Percentiles rank a stretch among this genome's conserved stretches.
These are phyloP conservation scores for Paecilomyces variotii DNA, from an alignment of 2,329 filamentous ascomycete species.

Conservation along the genomic window DNA sequence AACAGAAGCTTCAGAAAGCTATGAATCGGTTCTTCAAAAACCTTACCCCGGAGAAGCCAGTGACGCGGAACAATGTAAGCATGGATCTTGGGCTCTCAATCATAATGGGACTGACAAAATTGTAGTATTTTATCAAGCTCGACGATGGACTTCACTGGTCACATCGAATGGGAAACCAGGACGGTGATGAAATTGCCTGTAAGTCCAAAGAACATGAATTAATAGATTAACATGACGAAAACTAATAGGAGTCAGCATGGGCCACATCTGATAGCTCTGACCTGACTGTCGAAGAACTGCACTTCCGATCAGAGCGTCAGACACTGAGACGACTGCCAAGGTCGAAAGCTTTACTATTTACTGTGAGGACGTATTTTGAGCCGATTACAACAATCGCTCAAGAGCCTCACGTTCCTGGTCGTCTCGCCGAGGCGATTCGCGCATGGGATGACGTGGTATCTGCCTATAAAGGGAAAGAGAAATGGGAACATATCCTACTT, in stretches of 20 bases:
- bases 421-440: slow-evolving; percentile 4
- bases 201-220: neutral
- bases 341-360: slow-evolving; percentile 1
- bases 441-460: slow-evolving; percentile 5
- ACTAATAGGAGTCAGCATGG: neutral
- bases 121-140: slow-evolving; percentile 10
- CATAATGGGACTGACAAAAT: neutral
- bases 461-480: slow-evolving; percentile 5
- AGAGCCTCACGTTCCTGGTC: slow-evolving; percentile 1
- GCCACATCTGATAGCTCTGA: slow-evolving; percentile 1
- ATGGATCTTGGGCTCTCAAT: neutral
- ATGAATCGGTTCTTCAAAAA: slow-evolving; percentile 9
- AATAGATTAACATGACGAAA: neutral
- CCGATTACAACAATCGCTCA: neutral
- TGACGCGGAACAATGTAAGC: slow-evolving; percentile 8
- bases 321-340: slow-evolving; percentile 3
- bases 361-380: neutral
- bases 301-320: slow-evolving; percentile 7
- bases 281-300: slow-evolving; percentile 4
- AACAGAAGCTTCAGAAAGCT: slow-evolving; percentile 6
- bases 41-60: slow-evolving; percentile 7
- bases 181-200: slow-evolving; percentile 8
- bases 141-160: slow-evolving; percentile 12
- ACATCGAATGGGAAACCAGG: slow-evolving; percentile 10
- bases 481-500: slow-evolving; percentile 6